Percentiles rank a stretch among this genome's conserved stretches.
Conservation (phyloP, 2,329 filamentous ascomycete species). For the Neobulgaria alba region DNA sequence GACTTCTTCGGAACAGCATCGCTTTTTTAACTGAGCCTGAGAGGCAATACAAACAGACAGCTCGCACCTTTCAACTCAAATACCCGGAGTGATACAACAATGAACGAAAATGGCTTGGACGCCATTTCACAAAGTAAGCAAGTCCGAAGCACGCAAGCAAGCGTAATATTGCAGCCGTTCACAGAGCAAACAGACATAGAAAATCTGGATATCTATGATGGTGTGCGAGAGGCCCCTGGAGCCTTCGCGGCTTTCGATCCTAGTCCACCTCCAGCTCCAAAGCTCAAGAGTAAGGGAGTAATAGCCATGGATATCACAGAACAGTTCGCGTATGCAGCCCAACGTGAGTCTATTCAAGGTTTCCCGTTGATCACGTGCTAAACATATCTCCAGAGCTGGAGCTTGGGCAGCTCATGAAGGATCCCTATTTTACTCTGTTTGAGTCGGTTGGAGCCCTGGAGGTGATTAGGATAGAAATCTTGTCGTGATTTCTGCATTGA, state of each 20-base stretch:
- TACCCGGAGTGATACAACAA: slow-evolving; percentile 4
- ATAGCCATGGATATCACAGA: slow-evolving; percentile 50
- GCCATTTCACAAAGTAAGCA: slow-evolving; percentile 20
- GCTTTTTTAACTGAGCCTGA: not conserved
- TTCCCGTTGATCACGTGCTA: slow-evolving; percentile 19
- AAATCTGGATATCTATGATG: slow-evolving; percentile 23
- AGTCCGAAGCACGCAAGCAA: not conserved
- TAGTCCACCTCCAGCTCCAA: slow-evolving; percentile 25
- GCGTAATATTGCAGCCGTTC: no score
- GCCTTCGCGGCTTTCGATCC: slow-evolving; percentile 19
- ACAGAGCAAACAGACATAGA: no score
- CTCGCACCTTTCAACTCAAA: no score
- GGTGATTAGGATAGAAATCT: slow-evolving; percentile 50
- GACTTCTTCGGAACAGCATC: slow-evolving; percentile 1
- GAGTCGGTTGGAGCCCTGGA: slow-evolving; percentile 86
- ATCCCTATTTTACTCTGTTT: slow-evolving; percentile 89
- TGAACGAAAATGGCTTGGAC: slow-evolving; percentile 20
- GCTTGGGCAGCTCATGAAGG: slow-evolving; percentile 81
- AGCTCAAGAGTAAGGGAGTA: slow-evolving; percentile 37
- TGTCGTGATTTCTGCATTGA: not conserved
- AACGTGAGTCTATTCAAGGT: slow-evolving; percentile 34
- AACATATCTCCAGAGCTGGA: slow-evolving; percentile 49
- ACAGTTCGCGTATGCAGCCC: slow-evolving; percentile 44
- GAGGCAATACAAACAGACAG: not conserved
- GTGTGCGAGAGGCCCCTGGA: slow-evolving; percentile 9